These are phyloP conservation scores for Geopyxis carbonaria DNA, from an alignment of 495 filamentous ascomycete species.

Conservation along the genomic window DNA sequence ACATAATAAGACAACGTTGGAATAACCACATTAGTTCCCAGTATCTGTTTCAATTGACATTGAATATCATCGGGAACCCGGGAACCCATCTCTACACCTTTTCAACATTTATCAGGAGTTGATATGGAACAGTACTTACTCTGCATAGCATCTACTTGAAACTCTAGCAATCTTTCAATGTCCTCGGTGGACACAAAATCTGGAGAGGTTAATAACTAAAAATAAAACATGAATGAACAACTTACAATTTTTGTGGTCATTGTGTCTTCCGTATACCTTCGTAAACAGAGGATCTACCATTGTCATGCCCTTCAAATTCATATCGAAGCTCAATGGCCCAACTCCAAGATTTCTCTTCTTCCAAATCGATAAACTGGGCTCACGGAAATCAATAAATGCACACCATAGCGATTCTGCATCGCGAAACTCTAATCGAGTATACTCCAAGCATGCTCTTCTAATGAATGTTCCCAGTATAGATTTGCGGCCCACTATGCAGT, in stretches of 20 bases:
- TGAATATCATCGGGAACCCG: conserved; percentile 53
- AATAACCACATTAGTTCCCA: conserved; percentile 45
- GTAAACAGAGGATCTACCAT: conserved; percentile 33
- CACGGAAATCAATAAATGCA: conserved; percentile 57
- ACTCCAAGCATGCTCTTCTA: conserved; percentile 59
- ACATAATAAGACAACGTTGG: conserved; percentile 66
- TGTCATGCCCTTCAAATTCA: conserved; percentile 19
- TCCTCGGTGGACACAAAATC: conserved; percentile 55
- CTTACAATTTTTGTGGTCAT: conserved; percentile 14
- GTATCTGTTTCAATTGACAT: conserved; percentile 44
- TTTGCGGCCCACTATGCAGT: conserved; percentile 32
- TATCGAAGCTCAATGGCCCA: conserved; percentile 49
- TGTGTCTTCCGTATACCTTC: conserved; percentile 37
- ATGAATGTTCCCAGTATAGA: conserved; percentile 82
- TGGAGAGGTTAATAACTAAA: neutral
- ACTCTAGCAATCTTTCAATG: conserved; percentile 66
- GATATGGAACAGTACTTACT: conserved; percentile 33
- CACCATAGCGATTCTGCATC: conserved; percentile 63
- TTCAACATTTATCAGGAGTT: conserved; percentile 20
- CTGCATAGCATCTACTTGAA: conserved; percentile 73
- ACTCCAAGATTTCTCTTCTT: conserved; percentile 46
- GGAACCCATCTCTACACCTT: conserved; percentile 39
- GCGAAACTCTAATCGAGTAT: conserved; percentile 59
- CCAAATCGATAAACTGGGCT: conserved; percentile 56
- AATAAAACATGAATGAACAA: neutral